phyloP scores from a whole-genome alignment of 2,329 filamentous ascomycete species.

The Aspergillus piperis region DNA sequence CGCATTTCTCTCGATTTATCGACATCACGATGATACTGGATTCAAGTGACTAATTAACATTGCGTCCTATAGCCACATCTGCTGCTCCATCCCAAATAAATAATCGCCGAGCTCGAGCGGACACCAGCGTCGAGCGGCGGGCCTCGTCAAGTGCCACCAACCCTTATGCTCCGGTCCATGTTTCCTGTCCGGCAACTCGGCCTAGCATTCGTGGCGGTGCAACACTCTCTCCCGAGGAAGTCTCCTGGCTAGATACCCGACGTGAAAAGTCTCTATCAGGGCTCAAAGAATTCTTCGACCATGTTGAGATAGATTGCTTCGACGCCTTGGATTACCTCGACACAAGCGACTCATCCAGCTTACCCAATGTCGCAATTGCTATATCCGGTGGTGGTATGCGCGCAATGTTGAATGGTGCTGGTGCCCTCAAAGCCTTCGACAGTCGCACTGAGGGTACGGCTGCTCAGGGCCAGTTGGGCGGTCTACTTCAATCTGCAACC shows the following conservation, averaged over 20 bases:
- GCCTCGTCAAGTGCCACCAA: not conserved
- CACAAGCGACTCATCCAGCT: conserved; percentile 1
- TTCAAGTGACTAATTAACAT: not conserved
- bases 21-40: not conserved
- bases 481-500: conserved; percentile 77
- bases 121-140: not conserved
- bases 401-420: conserved; percentile 84
- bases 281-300: conserved; percentile 3
- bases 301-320: not conserved
- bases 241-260: not conserved
- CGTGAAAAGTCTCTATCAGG: not conserved
- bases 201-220: not conserved
- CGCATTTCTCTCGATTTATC: not conserved
- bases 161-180: not conserved
- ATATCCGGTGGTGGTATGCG: conserved; percentile 84
- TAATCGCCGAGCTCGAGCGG: not conserved
- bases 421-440: conserved; percentile 78
- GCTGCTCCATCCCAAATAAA: not conserved
- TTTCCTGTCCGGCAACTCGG: not conserved
- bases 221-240: not conserved
- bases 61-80: not conserved
- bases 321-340: conserved; percentile 1
- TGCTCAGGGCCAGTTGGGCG: conserved; percentile 69
- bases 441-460: conserved; percentile 66
- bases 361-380: conserved; percentile 74